Evolutionary conservation across 169 alveolate species (phyloP), one percentile per base, ranked within the genome.

Genomic region (Plasmodium inui): DNA sequence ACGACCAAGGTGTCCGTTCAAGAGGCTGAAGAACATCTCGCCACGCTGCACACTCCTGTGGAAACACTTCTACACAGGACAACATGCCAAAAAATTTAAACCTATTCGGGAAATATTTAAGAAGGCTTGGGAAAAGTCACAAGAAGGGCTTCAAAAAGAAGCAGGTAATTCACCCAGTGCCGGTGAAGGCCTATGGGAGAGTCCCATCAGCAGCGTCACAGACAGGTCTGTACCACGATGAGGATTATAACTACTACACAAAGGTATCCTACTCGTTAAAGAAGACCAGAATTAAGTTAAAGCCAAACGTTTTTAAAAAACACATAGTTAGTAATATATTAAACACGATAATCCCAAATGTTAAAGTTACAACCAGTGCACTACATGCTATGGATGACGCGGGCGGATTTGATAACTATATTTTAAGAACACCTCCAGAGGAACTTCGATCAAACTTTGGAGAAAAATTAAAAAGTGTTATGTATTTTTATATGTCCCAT

Each of bases 181-280:
- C 98, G 76, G 98, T 97, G 30, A 97, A 97, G 92, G 98, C 98
- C 17, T 97, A 97, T 92, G 98, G 98, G 22, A 83, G 98, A 67
- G 96, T 93, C 26, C 98, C 98, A 22, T 96, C 98, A 12, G 98
- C 98, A n/a, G 97, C 98, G 19, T 96, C 98, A 41, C 98, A 97
- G 93, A 97, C 97, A 28, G 98, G 98, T 46, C 95, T 97, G 44
- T 97, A 95, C 85, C 98, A 97, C 83, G 98, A 97, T 92, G 98
- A 97, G 72, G 98, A 97, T 84, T 97, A 82, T 95, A 97, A 97
- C 94, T 96, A 96, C 92, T 95, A 96, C 92, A 93, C 97, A 30
- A 95, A 96, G 84, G 97, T 96, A 37, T 92, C 97, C n/a, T 96
- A 93, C 93, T 96, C 97, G n/a, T 93, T 96, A 71, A 94, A 96